phyloP scores from a whole-genome alignment of 1,284 basidiomycete species.

The Meripilus lineatus region DNA sequence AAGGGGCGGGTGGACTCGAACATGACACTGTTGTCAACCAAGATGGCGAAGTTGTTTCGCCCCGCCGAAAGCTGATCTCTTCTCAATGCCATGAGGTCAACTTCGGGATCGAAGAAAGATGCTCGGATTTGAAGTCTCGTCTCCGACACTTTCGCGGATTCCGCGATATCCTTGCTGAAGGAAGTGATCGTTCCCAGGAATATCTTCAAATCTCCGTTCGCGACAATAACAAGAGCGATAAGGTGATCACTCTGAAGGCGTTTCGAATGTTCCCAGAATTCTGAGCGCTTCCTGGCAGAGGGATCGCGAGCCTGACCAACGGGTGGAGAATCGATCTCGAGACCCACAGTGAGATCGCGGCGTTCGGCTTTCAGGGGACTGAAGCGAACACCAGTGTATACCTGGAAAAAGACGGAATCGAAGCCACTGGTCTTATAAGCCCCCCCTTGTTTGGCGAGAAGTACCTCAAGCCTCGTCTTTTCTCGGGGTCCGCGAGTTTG shows the following conservation, averaged over 20 bases:
- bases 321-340: constrained; percentile 17
- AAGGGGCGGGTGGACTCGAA: constrained; percentile 22
- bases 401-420: constrained; percentile 22
- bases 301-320: constrained; percentile 13
- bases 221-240: constrained; percentile 19
- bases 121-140: constrained; percentile 16
- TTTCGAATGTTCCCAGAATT: constrained; percentile 22
- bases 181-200: constrained; percentile 18
- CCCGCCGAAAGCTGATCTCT: constrained; percentile 12
- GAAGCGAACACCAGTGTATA: constrained; percentile 19
- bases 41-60: constrained; percentile 13
- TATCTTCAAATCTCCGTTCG: constrained; percentile 7
- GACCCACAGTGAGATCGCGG: constrained; percentile 18
- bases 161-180: constrained; percentile 15
- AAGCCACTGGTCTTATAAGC: constrained; percentile 20
- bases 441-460: constrained; percentile 22
- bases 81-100: constrained; percentile 20
- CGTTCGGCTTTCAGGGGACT: constrained; percentile 15
- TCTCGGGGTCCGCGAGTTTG: not conserved
- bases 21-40: constrained; percentile 23
- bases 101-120: constrained; percentile 23
- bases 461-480: constrained; percentile 18
- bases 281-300: constrained; percentile 13
- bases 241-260: constrained; percentile 19
- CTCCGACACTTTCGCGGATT: constrained; percentile 17